Percentiles rank a stretch among this genome's conserved stretches.
Evolutionary conservation across 768 basidiomycete species (phyloP).

Genomic region (Terana coerulea): DNA sequence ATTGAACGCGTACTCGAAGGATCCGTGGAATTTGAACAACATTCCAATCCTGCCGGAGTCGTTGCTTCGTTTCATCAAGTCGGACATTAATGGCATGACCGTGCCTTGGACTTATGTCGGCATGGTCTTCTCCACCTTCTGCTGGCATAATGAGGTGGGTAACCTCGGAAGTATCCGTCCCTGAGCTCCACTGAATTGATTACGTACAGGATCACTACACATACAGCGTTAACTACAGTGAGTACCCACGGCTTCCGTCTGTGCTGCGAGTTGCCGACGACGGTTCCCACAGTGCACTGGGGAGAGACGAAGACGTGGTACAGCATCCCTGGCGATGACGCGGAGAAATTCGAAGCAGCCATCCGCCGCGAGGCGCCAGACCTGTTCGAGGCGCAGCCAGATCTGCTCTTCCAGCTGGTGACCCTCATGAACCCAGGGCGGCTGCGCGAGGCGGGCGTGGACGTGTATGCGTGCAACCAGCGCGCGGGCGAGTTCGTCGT

Average conservation of each 20-base stretch:
- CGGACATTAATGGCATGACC: constrained; percentile 99
- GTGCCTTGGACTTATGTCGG: constrained; percentile 99
- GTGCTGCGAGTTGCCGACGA: constrained; percentile 2
- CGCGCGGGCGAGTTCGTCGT: constrained; percentile 96
- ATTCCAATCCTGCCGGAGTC: constrained; percentile 92
- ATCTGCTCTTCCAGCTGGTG: constrained; percentile 94
- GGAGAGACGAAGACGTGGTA: constrained; percentile 99
- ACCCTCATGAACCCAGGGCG: constrained; percentile 96
- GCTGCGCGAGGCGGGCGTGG: constrained; percentile 82
- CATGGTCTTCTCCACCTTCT: constrained; percentile 98
- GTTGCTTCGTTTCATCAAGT: constrained; percentile 94
- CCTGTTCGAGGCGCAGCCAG: constrained; percentile 95
- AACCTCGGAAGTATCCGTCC: constrained; percentile 9
- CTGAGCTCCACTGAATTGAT: constrained; percentile 14
- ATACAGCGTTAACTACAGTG: constrained; percentile 92
- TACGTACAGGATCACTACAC: constrained; percentile 87
- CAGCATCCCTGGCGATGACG: constrained; percentile 93
- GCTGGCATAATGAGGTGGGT: constrained; percentile 96
- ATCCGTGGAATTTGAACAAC: constrained; percentile 98
- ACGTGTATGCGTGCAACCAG: constrained; percentile 93
- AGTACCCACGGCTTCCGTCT: constrained; percentile 25
- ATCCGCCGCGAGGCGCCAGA: constrained; percentile 96
- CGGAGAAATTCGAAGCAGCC: constrained; percentile 93
- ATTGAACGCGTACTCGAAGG: constrained; percentile 77
- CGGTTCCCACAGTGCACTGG: constrained; percentile 76